phyloP scores from a whole-genome alignment of 345 rosid genomes.

The Geranium brycei region DNA sequence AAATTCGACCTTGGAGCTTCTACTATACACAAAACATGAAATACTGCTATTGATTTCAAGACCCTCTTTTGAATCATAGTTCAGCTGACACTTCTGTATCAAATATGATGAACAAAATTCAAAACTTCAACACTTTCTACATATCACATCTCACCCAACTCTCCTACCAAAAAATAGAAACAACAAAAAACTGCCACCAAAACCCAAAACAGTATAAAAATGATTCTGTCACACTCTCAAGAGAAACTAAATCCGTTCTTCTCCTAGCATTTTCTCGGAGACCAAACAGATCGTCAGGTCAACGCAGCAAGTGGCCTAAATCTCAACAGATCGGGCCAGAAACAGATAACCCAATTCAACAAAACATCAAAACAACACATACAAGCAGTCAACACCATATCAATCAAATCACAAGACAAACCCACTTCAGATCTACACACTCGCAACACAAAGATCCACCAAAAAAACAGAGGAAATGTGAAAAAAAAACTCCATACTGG shows the following conservation, averaged over 20 bases:
- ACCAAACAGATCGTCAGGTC: conserved; percentile 2
- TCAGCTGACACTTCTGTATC: not conserved
- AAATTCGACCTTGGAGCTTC: too few species aligned
- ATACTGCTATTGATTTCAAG: too few species aligned
- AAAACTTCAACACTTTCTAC: not conserved
- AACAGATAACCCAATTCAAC: not conserved
- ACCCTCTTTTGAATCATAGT: not conserved
- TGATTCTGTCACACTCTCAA: too few species aligned
- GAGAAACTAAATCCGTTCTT: not conserved
- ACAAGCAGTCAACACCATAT: not conserved
- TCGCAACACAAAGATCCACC: not conserved
- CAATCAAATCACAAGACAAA: not conserved
- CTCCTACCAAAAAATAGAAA: too few species aligned
- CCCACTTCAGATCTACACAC: conserved; percentile 1
- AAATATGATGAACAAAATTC: not conserved
- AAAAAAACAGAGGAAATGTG: too few species aligned
- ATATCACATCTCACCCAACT: not conserved
- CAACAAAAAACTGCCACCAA: too few species aligned
- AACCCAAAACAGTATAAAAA: too few species aligned
- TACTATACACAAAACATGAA: too few species aligned
- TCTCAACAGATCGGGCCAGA: conserved; percentile 14
- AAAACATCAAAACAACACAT: conserved; percentile 1
- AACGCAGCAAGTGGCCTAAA: not conserved
- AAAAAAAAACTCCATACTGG: not conserved
- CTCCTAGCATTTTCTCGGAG: not conserved